Evolutionary conservation across 2,329 filamentous ascomycete genomes (phyloP), one percentile per base, ranked within the genome.

Genomic region (Ceratocystis huliohia): DNA sequence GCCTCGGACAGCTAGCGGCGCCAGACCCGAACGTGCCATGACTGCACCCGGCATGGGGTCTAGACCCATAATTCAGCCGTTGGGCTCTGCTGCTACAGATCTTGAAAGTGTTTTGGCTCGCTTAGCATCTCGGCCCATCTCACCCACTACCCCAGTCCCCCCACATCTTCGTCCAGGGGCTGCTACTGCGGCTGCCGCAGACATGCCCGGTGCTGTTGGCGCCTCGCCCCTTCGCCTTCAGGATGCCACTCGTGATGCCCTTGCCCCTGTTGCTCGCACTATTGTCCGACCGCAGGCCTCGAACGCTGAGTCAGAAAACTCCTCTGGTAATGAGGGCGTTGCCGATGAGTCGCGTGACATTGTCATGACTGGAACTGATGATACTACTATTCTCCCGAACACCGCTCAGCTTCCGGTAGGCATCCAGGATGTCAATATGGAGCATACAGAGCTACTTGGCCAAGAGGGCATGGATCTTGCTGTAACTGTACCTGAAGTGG

Each of bases 111-210:
- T 41, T 15, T 8, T 63, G 61, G 53, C 53, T 33, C 53, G 53
- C 53, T 20, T 59, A 30, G 57, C 59, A 17, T 67, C 66, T 28
- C 66, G 65, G n/a, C 66, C 66, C 7, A 63, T 65, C 2, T 67
- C 66, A 7, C 66, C 67, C 2, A 68, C 67, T 22, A 66, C 67
- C 10, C 65, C 67, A 17, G 46, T 66, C 22, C 67, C 64, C 15
- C 64, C 67, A 10, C 73, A 74, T 68, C 79, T 79, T 44, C 66
- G 66, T 17, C 81, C 65, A 78, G 80, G 94, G 7, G 89, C 92
- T 67, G 96, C 91, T 13, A 91, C 91, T 0, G 94, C 90, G 5
- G 96, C 91, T 0, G 91, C 91, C 15, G 81, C 88, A 57, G 79
- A 79, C 15, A 77, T 77, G 68, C 82, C 75, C 69, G 79, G 76